A percentile compares a stretch with the other conserved stretches of the same genome.
phyloP scores from a whole-genome alignment of 768 basidiomycete species.

The Rhizopogon sp. region DNA sequence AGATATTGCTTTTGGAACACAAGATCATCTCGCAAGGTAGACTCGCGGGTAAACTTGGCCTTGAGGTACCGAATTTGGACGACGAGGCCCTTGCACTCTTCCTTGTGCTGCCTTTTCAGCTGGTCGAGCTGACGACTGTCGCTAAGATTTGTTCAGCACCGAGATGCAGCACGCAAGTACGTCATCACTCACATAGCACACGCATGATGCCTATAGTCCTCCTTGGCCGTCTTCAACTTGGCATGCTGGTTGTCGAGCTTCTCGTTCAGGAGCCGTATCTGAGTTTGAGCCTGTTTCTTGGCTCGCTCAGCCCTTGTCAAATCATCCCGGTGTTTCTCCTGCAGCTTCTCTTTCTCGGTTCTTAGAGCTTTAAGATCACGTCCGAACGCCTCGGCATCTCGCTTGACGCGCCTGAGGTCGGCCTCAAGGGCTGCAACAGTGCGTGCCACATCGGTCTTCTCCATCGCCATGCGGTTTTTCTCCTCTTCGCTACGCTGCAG shows the following conservation, averaged over 20 bases:
- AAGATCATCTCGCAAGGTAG: slow-evolving; percentile 68
- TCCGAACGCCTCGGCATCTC: slow-evolving; percentile 75
- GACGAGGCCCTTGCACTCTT: slow-evolving; percentile 87
- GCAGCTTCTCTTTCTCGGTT: slow-evolving; percentile 60
- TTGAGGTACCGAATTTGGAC: slow-evolving; percentile 91
- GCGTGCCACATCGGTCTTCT: slow-evolving; percentile 60
- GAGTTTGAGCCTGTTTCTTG: slow-evolving; percentile 62
- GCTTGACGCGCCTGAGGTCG: slow-evolving; percentile 70
- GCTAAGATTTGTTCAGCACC: slow-evolving; percentile 25
- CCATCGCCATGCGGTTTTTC: slow-evolving; percentile 53
- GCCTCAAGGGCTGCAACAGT: slow-evolving; percentile 66
- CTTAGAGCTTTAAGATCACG: slow-evolving; percentile 67
- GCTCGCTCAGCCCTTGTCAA: slow-evolving; percentile 50
- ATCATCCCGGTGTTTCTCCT: slow-evolving; percentile 53
- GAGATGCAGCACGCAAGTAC: neutral
- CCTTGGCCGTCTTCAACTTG: slow-evolving; percentile 33
- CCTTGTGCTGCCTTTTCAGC: slow-evolving; percentile 65
- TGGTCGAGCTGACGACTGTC: slow-evolving; percentile 49
- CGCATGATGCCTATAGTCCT: slow-evolving; percentile 49
- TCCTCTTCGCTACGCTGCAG: slow-evolving; percentile 62
- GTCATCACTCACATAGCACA: slow-evolving; percentile 49
- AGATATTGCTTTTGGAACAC: slow-evolving; percentile 88
- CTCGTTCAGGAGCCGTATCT: slow-evolving; percentile 62
- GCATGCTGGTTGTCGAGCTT: slow-evolving; percentile 54
- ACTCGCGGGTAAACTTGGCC: slow-evolving; percentile 85